Evolutionary conservation across 768 basidiomycete genomes (phyloP).

Genomic region (Lentinula aciculospora): DNA sequence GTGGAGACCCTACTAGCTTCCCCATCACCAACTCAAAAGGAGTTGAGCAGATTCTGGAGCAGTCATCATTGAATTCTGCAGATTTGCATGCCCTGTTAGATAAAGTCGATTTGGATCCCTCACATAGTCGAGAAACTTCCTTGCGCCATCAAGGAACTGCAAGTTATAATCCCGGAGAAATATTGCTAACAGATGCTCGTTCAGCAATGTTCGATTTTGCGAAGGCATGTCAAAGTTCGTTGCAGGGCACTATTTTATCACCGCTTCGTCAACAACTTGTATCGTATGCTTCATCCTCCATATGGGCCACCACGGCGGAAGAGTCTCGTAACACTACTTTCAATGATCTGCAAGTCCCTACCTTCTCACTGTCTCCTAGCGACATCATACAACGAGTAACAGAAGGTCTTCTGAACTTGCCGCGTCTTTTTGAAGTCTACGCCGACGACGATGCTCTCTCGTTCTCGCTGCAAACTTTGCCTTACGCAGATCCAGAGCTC

Average conservation of each 20-base stretch:
- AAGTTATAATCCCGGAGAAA: constrained; percentile 21
- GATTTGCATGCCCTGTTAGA: constrained; percentile 65
- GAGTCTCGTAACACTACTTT: constrained; percentile 38
- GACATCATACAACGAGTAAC: constrained; percentile 84
- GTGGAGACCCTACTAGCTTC: constrained; percentile 47
- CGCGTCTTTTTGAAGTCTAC: constrained; percentile 91
- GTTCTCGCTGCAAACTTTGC: constrained; percentile 82
- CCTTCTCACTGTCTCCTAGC: constrained; percentile 89
- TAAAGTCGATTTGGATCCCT: constrained; percentile 38
- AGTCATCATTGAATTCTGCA: constrained; percentile 79
- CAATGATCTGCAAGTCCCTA: constrained; percentile 70
- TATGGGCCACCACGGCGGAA: constrained; percentile 57
- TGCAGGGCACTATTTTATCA: constrained; percentile 80
- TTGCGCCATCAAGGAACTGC: constrained; percentile 21
- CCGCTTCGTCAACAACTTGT: constrained; percentile 73
- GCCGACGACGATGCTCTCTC: constrained; percentile 87
- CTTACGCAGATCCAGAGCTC: constrained; percentile 56
- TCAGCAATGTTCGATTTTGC: constrained; percentile 60
- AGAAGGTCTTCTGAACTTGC: constrained; percentile 92
- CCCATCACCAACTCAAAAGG: constrained; percentile 60
- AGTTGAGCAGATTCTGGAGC: constrained; percentile 67
- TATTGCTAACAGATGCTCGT: constrained; percentile 50
- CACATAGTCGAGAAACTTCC: constrained; percentile 17
- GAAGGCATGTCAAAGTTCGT: constrained; percentile 63
- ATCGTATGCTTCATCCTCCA: constrained; percentile 59